Evolutionary conservation across 2,329 filamentous ascomycete species (phyloP), one percentile per base, ranked within the genome.

Genomic region (Boeremia exigua): DNA sequence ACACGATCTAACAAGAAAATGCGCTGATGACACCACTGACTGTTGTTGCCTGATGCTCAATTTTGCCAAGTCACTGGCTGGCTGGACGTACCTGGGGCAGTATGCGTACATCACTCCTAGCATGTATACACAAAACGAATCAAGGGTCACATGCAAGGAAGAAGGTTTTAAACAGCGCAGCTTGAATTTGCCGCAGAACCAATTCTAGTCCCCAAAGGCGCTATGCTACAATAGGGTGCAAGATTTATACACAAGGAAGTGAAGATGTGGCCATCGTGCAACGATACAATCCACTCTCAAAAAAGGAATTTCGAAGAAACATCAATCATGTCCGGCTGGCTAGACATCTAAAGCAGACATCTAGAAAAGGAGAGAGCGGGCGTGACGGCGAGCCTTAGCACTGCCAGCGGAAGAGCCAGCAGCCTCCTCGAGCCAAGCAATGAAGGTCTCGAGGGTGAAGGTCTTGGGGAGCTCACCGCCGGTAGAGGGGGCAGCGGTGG

Each of bases 361-460:
- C 36, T 56, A 53, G 29, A 47, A 59, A 47, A 71, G 61, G 48
- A 71, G 61, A 39, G 63, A 47, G 51, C 69, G 69, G 33, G 70
- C 64, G 43, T 72, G 68, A 48, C 68, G 70, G 54, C 69, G 67
- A 39, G 60, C 61, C 58, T 68, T 68, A 55, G 48, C 48, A 30
- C 32, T 46, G 48, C 36, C 48, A 10, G 62, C 43, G 29, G 61
- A 23, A 23, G 19, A 53, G 11, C 53, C 48, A 48, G 59, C 59
- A 12, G 58, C 54, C 67, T 66, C 59, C 66, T 71, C 63, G 40
- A 75, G 64, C 71, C 71, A 74, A 1, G 64, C 54, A 50, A 74
- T 70, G 60, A 75, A 71, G 23, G 67, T 67, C 36, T 71, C 65
- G 38, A 73, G 47, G 40, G 71, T 75, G 67, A 73, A 75, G 54